phyloP scores from a whole-genome alignment of 768 basidiomycete species.

The Favolaschia claudopus region DNA sequence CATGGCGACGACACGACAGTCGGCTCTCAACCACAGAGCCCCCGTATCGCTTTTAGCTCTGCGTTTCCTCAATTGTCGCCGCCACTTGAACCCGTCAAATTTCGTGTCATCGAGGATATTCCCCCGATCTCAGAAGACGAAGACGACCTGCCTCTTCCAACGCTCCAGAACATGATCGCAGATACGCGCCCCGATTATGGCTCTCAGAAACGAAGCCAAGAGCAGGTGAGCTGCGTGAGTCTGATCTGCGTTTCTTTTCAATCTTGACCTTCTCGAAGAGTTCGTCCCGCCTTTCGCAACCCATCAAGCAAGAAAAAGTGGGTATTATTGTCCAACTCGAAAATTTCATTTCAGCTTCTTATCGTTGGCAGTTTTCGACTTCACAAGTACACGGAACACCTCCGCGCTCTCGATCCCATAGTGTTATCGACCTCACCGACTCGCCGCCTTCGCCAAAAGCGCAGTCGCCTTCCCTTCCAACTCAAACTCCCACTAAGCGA shows the following conservation, averaged over 20 bases:
- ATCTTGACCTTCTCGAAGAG: neutral
- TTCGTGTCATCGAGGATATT: neutral
- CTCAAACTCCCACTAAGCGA: neutral
- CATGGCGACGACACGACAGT: neutral
- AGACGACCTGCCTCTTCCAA: neutral
- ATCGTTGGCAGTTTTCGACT: no score
- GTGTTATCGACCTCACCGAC: neutral
- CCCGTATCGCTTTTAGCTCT: neutral
- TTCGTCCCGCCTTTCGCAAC: neutral
- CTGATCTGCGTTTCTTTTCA: neutral
- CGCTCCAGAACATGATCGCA: slow-evolving; percentile 1
- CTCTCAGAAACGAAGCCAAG: neutral
- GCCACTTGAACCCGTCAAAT: neutral
- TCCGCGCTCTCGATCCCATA: neutral
- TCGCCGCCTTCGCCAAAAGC: no score
- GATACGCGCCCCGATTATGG: slow-evolving; percentile 3
- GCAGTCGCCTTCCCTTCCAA: neutral
- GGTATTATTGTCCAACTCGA: no score
- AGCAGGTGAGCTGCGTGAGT: neutral
- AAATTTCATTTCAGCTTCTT: no score
- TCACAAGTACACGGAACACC: no score
- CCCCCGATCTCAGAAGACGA: slow-evolving; percentile 6
- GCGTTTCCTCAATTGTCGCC: slow-evolving; percentile 3
- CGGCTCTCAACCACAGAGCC: neutral
- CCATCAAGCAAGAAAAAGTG: no score